Base-by-base conservation (phyloP, 345 rosid species). In the Ceriops decandra region DNA sequence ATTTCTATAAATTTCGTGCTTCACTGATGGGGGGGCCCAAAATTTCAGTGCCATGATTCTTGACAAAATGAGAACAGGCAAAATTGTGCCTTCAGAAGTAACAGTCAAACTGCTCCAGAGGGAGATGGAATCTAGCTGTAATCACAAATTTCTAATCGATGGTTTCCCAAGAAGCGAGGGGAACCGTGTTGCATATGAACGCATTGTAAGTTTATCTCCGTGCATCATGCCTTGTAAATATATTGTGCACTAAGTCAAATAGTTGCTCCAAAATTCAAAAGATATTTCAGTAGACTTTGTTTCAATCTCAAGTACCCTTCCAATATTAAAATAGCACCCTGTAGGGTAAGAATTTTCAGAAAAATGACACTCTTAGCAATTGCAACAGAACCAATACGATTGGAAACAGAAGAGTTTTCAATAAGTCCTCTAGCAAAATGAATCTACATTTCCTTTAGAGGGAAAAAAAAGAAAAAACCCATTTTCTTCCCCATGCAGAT, bases 51-150 rank as follows among this genome's bases (percentile, higher is more conserved):
- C 66, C 46, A 67, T 57, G 68, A 76, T 76, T 58, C 69, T 67
- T 47, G 52, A 76, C 57, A 72, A 52, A 59, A 76, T 76, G 53
- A 67, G 33, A 68, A 72, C 68, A 20, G 76, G 80, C 19, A 72
- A 60, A 60, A 76, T 76, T 68, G 80, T 72, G 24, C 80, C 80
- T 51, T 76, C 80, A 61, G 76, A 72, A 59, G 72, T 76, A 66
- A 76, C 80, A 6, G 76, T 76, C 66, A 72, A 68, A 63, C 62
- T 76, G 62, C 72, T 72, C 26, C 67, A 67, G 21, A 52, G 68
- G 33, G 76, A 68, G 52, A 63, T 76, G 70, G 73, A 76, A 49
- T 63, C 76, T 62, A 68, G 73, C 42, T 64, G 68, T 21, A 72
- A 61, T 20, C 15, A 22, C 52, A 76, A 68, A 32, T 63, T 76